A percentile compares a stretch with the other conserved stretches of the same genome.
phyloP scores from a whole-genome alignment of 2,329 filamentous ascomycete genomes.

The Cercospora citrullina region DNA sequence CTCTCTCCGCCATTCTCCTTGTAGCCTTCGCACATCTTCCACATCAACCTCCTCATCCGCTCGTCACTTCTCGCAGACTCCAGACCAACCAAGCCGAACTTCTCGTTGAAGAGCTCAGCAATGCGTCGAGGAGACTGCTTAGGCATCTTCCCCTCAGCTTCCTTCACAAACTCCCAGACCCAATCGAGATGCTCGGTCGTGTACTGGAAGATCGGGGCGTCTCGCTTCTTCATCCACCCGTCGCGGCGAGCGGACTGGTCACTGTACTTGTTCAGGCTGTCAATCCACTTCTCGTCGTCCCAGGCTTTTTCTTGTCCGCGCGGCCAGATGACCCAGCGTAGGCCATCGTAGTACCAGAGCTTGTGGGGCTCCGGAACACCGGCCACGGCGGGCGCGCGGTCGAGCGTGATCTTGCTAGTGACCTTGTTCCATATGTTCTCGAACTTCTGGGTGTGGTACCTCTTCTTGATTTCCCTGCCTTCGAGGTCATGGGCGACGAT shows the following conservation, averaged over 20 bases:
- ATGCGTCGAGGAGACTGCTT: background rate
- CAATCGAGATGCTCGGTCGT: conserved; percentile 1
- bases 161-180: background rate
- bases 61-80: background rate
- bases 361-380: conserved; percentile 58
- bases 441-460: conserved; percentile 28
- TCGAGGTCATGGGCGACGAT: background rate
- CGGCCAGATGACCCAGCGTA: conserved; percentile 75
- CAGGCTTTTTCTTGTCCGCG: conserved; percentile 59
- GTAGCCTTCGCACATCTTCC: background rate
- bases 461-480: background rate
- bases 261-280: conserved; percentile 56
- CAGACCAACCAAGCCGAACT: background rate
- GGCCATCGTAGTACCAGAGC: conserved; percentile 73
- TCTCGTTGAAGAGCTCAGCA: background rate
- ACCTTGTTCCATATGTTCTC: background rate
- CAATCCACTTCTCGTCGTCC: conserved; percentile 56
- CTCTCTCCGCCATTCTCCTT: background rate
- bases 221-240: conserved; percentile 51
- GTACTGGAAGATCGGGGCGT: background rate
- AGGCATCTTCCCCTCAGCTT: background rate
- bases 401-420: conserved; percentile 23
- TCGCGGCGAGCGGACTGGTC: conserved; percentile 23
- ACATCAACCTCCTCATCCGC: background rate
- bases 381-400: conserved; percentile 14